Evolutionary conservation across 306 rosid species (phyloP).

Genomic region (Malus fusca): DNA sequence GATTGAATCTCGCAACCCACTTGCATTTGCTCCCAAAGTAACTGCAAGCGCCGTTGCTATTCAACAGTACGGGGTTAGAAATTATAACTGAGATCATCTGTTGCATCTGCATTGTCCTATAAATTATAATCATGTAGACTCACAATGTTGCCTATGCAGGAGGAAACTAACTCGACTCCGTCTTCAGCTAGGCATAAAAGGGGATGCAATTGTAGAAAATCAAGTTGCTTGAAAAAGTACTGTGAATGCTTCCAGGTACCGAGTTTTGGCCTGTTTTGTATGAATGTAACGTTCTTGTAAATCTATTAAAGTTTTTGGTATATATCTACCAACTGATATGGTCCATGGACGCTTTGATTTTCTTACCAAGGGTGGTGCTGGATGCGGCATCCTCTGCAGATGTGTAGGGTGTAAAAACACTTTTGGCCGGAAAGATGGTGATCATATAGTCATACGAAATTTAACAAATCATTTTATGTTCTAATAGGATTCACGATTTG

Average conservation of each 20-base stretch:
- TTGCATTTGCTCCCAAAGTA: constrained; percentile 96
- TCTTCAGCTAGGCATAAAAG: constrained; percentile 77
- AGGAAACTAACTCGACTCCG: constrained; percentile 67
- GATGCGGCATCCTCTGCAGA: constrained; percentile 75
- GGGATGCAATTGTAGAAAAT: constrained; percentile 94
- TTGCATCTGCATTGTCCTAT: not conserved
- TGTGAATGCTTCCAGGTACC: constrained; percentile 87
- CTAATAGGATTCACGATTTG: not conserved
- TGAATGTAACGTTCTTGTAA: not conserved
- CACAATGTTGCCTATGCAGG: constrained; percentile 33
- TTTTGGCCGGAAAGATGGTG: constrained; percentile 79
- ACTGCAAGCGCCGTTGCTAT: constrained; percentile 46
- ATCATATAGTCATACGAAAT: not conserved
- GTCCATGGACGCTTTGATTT: constrained; percentile 22
- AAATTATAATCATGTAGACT: not conserved
- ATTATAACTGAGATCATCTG: not conserved
- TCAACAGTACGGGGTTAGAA: constrained; percentile 62
- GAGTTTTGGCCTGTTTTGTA: not conserved
- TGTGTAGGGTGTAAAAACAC: constrained; percentile 84
- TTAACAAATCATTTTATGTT: not conserved
- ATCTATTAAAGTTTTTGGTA: not conserved
- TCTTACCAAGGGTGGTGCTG: constrained; percentile 68
- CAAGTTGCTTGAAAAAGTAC: constrained; percentile 73
- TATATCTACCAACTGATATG: constrained; percentile 14
- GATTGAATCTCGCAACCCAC: constrained; percentile 83